Percentiles rank a stretch among this genome's conserved stretches.
Conservation (phyloP, 2,329 filamentous ascomycete species). For the Lasiodiplodia theobromae region DNA sequence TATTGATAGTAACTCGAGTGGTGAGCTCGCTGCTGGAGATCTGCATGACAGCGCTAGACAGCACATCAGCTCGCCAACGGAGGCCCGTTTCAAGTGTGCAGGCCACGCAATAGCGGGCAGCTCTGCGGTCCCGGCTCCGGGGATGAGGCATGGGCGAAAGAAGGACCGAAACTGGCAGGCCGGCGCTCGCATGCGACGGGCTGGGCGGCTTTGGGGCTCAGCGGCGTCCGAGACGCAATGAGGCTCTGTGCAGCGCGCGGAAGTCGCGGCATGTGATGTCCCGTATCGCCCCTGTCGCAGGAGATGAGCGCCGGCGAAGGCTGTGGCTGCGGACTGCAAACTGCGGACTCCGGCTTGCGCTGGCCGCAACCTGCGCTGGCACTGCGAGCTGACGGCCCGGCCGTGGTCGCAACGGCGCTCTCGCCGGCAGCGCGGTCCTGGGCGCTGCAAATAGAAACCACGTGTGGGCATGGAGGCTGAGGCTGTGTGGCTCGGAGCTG, state of each 20-base stretch:
- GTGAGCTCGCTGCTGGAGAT: neutral
- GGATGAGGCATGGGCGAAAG: conserved; percentile 1
- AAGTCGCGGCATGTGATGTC: conserved; percentile 21
- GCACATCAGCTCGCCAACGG: conserved; percentile 17
- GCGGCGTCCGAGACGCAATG: conserved; percentile 6
- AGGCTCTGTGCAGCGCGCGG: conserved; percentile 20
- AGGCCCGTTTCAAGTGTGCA: conserved; percentile 21
- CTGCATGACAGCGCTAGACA: conserved; percentile 21
- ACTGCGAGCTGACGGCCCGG: neutral
- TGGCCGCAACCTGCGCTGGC: neutral
- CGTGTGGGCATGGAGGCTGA: conserved; percentile 17
- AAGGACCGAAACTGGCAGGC: conserved; percentile 1
- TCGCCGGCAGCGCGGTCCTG: neutral
- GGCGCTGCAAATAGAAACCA: conserved; percentile 14
- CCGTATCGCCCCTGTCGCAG: conserved; percentile 18
- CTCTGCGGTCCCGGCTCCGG: conserved; percentile 8
- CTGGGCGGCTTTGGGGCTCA: neutral
- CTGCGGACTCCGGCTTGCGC: neutral
- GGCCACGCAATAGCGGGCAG: conserved; percentile 3
- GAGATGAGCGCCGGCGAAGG: neutral
- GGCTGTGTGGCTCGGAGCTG: conserved; percentile 15
- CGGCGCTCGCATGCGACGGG: neutral
- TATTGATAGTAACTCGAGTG: neutral
- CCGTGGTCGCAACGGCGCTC: neutral
- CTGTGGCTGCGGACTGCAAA: neutral